Evolutionary conservation across 306 rosid species (phyloP), one percentile per base, ranked within the genome.

Genomic region (Prosopis cineraria): DNA sequence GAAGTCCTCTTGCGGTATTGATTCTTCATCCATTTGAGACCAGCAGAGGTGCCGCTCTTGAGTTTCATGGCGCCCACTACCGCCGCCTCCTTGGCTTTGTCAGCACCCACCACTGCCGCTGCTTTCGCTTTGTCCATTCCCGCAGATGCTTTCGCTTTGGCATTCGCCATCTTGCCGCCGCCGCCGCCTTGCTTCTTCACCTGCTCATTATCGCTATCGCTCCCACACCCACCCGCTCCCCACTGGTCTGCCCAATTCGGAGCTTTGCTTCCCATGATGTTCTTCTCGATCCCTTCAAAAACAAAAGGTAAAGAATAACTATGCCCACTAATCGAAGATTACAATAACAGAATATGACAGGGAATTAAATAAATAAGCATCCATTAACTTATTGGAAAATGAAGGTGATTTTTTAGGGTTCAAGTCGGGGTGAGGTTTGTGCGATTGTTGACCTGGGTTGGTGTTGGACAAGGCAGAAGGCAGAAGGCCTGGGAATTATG

Each of bases 211-310:
- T 88, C 77, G 1, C 86, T 84, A 0, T 80, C 89, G 0, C 75
- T 81, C 0, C 83, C 90, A n/a, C 50, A 80, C 39, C 78, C 82
- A 8, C 83, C 87, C 0, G 74, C 44, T 62, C 96, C 92, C 93
- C 97, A 90, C 65, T 90, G 92, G 22, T 93, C 96, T 11, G 90
- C 86, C 97, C 96, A 93, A 76, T 75, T 89, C 30, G 96, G 92
- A 80, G 88, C 91, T 78, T 89, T 90, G 89, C 96, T 85, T 45
- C 90, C 96, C 94, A 89, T 90, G 19, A 1, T 24, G 10, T 55
- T 55, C n/a, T 68, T 75, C 55, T 59, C n/a, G n/a, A n/a, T 34
- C 62, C 8, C 24, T 48, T 6, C 56, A 45, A 45, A 16, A 45
- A 47, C 5, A 48, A 48, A 19, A 48, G 31, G 5, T 20, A 20